These are phyloP conservation scores for Anisodus tanguticus DNA, from an alignment of 257 asterid genomes.

Conservation along the genomic window DNA sequence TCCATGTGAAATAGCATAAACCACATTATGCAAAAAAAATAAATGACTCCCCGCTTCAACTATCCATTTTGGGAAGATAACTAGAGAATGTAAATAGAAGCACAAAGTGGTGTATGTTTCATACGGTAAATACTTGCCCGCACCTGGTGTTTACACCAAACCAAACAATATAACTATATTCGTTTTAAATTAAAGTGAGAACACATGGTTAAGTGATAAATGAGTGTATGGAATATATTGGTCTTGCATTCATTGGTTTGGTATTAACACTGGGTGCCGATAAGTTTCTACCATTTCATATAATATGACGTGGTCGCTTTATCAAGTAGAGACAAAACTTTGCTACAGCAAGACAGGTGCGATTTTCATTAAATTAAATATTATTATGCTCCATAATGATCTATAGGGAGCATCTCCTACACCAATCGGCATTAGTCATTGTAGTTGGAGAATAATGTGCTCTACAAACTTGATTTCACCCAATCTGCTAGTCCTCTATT, in stretches of 20 bases:
- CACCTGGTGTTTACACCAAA: not conserved
- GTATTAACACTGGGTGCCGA: not conserved
- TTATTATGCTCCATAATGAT: not conserved
- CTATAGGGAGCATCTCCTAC: not conserved
- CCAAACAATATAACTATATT: not conserved
- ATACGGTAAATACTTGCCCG: no score
- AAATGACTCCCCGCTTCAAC: not conserved
- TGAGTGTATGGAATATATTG: not conserved
- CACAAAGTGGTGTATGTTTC: not conserved
- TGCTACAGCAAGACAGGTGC: not conserved
- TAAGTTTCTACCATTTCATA: not conserved
- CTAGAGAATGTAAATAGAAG: not conserved
- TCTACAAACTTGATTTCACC: conserved; percentile 8
- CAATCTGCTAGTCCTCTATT: not conserved
- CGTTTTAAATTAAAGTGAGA: not conserved
- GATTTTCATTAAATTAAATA: not conserved
- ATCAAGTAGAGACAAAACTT: not conserved
- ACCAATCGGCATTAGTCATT: not conserved
- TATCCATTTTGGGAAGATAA: not conserved
- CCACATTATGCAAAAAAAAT: not conserved
- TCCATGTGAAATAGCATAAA: not conserved
- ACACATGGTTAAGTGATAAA: not conserved
- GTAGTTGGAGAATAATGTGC: not conserved
- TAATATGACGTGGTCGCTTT: not conserved
- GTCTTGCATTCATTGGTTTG: not conserved